Evolutionary conservation across 1,284 basidiomycete species (phyloP).

Genomic region (Naganishia albida): DNA sequence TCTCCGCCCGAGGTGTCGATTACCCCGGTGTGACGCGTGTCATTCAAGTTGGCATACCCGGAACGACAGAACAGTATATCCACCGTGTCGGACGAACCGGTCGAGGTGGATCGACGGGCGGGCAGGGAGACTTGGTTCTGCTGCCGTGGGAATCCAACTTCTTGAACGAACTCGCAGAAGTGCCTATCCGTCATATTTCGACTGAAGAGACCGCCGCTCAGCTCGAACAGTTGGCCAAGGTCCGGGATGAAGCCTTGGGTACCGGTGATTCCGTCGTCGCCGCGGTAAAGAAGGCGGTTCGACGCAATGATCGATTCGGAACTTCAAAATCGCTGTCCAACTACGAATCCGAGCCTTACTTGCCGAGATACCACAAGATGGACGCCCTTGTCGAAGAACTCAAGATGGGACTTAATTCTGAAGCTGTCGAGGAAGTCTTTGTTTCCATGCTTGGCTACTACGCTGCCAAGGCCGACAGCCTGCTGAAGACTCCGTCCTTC

Average conservation of each 20-base stretch:
- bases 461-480: constrained; percentile 57
- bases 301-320: constrained; percentile 15
- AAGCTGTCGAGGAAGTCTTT: constrained; percentile 67
- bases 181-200: constrained; percentile 70
- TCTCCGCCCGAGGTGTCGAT: constrained; percentile 87
- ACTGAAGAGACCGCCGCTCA: constrained; percentile 60
- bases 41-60: constrained; percentile 85
- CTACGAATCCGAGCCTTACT: constrained; percentile 21
- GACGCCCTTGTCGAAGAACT: constrained; percentile 51
- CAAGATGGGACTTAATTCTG: constrained; percentile 59
- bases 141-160: constrained; percentile 80
- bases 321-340: constrained; percentile 3
- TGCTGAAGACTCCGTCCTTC: constrained; percentile 55
- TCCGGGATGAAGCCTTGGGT: constrained; percentile 60
- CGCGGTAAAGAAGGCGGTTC: constrained; percentile 14
- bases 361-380: constrained; percentile 48
- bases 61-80: constrained; percentile 73
- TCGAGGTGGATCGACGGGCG: constrained; percentile 65
- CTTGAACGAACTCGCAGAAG: constrained; percentile 65
- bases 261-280: constrained; percentile 34
- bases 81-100: constrained; percentile 92
- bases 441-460: constrained; percentile 77
- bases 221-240: constrained; percentile 59
- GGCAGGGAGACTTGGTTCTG: constrained; percentile 84
- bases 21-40: constrained; percentile 89